phyloP scores from a whole-genome alignment of 495 filamentous ascomycete species.

The Extremus antarcticus region DNA sequence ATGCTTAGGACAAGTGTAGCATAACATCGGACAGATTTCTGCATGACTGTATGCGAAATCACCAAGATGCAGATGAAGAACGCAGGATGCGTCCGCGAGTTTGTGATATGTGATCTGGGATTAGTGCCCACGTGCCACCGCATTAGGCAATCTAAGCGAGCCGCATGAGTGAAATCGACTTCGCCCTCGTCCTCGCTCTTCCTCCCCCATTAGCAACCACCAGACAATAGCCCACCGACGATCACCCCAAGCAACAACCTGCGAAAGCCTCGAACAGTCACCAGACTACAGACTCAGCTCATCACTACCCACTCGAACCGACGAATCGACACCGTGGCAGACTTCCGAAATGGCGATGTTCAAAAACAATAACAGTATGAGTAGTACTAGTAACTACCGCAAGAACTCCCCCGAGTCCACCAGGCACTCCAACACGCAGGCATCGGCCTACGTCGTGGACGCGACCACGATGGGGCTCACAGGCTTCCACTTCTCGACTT shows the following conservation, averaged over 20 bases:
- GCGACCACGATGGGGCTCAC: slow-evolving; percentile 47
- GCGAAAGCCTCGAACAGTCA: background rate
- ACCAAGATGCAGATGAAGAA: too few relatives aligned
- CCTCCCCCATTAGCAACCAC: too few relatives aligned
- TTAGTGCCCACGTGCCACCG: too few relatives aligned
- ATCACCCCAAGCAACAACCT: background rate
- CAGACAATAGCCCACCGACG: too few relatives aligned
- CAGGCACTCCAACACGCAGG: slow-evolving; percentile 53
- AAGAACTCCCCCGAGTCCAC: slow-evolving; percentile 31
- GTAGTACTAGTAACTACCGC: slow-evolving; percentile 56
- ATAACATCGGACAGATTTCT: too few relatives aligned
- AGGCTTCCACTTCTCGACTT: slow-evolving; percentile 92
- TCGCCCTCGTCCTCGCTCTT: too few relatives aligned
- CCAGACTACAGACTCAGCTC: background rate
- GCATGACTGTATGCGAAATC: too few relatives aligned
- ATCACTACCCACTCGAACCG: background rate
- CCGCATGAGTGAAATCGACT: too few relatives aligned
- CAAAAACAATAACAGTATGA: slow-evolving; percentile 48
- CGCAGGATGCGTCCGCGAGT: too few relatives aligned
- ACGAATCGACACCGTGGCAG: slow-evolving; percentile 27
- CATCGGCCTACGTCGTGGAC: slow-evolving; percentile 70
- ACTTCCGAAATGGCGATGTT: slow-evolving; percentile 29
- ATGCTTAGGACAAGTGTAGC: too few relatives aligned
- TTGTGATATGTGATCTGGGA: too few relatives aligned
- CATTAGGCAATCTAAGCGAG: too few relatives aligned